Conservation (phyloP, 176 grass and related monocot genomes). For the Poa pratensis region DNA sequence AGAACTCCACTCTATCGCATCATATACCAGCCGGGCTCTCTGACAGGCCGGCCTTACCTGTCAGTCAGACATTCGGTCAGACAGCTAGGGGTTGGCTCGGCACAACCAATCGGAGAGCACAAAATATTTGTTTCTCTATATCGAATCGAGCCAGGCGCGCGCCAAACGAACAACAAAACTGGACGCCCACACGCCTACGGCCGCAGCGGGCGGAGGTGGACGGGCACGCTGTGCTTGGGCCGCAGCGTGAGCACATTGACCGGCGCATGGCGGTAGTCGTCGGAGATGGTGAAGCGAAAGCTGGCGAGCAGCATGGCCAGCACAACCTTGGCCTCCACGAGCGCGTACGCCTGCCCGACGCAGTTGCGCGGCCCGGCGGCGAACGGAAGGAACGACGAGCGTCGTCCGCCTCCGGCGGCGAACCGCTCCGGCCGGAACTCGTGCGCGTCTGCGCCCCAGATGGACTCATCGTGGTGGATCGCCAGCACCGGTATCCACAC, state of each 20-base stretch:
- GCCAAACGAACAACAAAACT: constrained; percentile 17
- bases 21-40: neutral
- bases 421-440: constrained; percentile 85
- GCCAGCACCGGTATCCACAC: constrained; percentile 93
- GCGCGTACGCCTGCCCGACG: constrained; percentile 78
- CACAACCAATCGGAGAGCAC: neutral
- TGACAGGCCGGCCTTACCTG: neutral
- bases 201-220: constrained; percentile 67
- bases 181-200: neutral
- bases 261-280: constrained; percentile 83
- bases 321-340: constrained; percentile 81
- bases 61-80: neutral
- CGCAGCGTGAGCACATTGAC: constrained; percentile 87
- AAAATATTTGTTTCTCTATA: constrained; percentile 29
- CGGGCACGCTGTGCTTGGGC: constrained; percentile 79
- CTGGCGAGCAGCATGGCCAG: constrained; percentile 70
- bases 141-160: neutral
- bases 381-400: constrained; percentile 79
- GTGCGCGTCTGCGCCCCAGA: constrained; percentile 78
- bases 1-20: neutral
- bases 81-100: neutral
- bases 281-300: constrained; percentile 83
- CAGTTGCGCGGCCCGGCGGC: constrained; percentile 86
- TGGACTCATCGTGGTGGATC: constrained; percentile 80
- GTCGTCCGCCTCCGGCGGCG: constrained; percentile 39